A percentile compares a stretch with the other conserved stretches of the same genome.
Conservation (phyloP, 306 rosid species). For the Astragalus glycyphyllos region DNA sequence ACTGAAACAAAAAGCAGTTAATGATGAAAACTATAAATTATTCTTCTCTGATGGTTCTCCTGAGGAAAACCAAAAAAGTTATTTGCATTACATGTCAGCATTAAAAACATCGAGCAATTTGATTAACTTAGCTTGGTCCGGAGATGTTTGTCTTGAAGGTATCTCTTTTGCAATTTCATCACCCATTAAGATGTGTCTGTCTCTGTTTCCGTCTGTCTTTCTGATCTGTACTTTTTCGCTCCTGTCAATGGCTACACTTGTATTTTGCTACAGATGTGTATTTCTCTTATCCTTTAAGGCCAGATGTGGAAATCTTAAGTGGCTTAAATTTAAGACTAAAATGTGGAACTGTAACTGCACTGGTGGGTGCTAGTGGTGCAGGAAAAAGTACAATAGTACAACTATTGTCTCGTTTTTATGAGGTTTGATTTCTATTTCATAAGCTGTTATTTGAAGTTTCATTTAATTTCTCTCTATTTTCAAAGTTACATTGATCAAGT, state of each 20-base stretch:
- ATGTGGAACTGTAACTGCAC: slow-evolving; percentile 90
- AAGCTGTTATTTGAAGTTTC: slow-evolving; percentile 25
- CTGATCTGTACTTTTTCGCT: slow-evolving; percentile 10
- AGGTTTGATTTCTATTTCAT: slow-evolving; percentile 62
- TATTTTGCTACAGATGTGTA: slow-evolving; percentile 68
- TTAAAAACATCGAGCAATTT: slow-evolving; percentile 74
- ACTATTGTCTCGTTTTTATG: slow-evolving; percentile 91
- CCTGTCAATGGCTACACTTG: slow-evolving; percentile 32
- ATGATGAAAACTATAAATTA: slow-evolving; percentile 65
- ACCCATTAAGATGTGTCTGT: slow-evolving; percentile 32
- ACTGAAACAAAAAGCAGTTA: slow-evolving; percentile 64
- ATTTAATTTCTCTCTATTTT: slow-evolving; percentile 30
- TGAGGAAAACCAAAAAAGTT: slow-evolving; percentile 53
- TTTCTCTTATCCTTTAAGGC: slow-evolving; percentile 93
- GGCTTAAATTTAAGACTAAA: slow-evolving; percentile 77
- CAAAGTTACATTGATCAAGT: slow-evolving; percentile 35
- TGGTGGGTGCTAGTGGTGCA: slow-evolving; percentile 91
- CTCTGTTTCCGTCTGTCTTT: background rate
- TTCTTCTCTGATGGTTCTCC: slow-evolving; percentile 52
- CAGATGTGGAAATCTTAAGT: slow-evolving; percentile 69
- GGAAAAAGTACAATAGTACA: slow-evolving; percentile 97
- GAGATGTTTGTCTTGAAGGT: slow-evolving; percentile 93
- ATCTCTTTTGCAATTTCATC: slow-evolving; percentile 41
- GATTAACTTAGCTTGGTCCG: slow-evolving; percentile 74
- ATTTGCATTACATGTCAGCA: slow-evolving; percentile 81